Base-by-base conservation (phyloP, 805 yeast species). In the Cyberlindnera sargentensis region DNA sequence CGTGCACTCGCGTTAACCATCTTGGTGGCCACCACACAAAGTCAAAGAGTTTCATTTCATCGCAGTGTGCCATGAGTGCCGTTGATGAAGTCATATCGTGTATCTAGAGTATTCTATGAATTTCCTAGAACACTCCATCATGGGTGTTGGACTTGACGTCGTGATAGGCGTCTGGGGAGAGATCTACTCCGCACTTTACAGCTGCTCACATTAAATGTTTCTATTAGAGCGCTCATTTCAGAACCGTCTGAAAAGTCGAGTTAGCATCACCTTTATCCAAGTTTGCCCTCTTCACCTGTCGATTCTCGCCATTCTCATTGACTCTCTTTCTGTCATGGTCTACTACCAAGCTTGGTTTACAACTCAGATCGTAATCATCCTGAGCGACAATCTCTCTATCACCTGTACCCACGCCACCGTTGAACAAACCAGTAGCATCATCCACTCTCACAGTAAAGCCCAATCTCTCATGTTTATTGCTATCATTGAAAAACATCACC, bases 401-500 rank as follows among this genome's bases (percentile, higher is more conserved):
- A 9, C 38, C 35, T 28, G 26, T 5, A 37, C 34, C 31, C 15
- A 63, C 62, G 7, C 80, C 81, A 10, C 71, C 73, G 42, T 75
- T 72, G 62, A 73, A 82, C 23, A 82, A 60, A 2, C 90, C 90
- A 0, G 88, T 80, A 1, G 74, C 62, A 51, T 83, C 89, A 41
- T 68, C 66, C 26, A 83, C 66, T 10, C 65, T 58, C 4, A 83
- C 74, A 36, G 60, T 62, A 55, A 76, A 84, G 3, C 79, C 74
- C 52, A 84, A 63, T 40, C 62, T 70, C 36, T 78, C 79, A 9
- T 69, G 63, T 15, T 75, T 66, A 5, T 67, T 65, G 25, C 64
- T 72, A 58, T 87, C 95, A 43, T 73, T 70, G 50, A 88, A 81
- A 20, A 88, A 65, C 53, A 78, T 78, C 5, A 89, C 61, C 30